These are phyloP conservation scores for Salvia miltiorrhiza DNA, from an alignment of 257 asterid species.

Conservation along the genomic window DNA sequence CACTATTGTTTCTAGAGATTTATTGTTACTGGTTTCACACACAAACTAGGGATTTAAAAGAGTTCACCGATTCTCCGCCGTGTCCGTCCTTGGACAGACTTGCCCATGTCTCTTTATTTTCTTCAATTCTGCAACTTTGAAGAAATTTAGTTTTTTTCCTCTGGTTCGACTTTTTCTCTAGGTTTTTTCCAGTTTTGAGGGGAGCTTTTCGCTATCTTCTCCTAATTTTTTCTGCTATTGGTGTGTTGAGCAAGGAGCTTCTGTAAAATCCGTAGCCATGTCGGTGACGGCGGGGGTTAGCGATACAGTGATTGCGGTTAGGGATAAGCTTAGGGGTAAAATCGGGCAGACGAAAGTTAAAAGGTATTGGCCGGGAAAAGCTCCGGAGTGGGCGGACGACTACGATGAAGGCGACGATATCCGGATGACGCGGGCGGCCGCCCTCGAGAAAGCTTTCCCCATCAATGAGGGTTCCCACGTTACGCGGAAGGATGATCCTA, in stretches of 20 bases:
- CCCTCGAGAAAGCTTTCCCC: conserved; percentile 67
- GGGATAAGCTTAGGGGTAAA: conserved; percentile 95
- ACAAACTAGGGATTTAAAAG: conserved; percentile 17
- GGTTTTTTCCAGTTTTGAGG: not conserved
- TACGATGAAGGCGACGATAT: conserved; percentile 73
- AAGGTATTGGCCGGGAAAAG: conserved; percentile 96
- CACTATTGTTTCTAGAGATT: too few species aligned
- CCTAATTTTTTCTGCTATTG: not conserved
- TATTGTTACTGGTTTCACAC: too few species aligned
- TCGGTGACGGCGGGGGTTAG: conserved; percentile 97
- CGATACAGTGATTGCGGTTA: conserved; percentile 67
- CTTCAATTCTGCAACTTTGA: not conserved
- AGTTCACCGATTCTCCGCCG: not conserved
- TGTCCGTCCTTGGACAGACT: not conserved
- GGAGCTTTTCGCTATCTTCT: not conserved
- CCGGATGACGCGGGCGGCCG: conserved; percentile 47
- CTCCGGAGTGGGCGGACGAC: conserved; percentile 96
- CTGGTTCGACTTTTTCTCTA: not conserved
- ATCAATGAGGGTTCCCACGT: conserved; percentile 38
- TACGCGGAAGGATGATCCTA: conserved; percentile 65
- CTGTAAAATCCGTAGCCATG: conserved; percentile 44
- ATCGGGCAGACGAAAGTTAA: conserved; percentile 94
- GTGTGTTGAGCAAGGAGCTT: conserved; percentile 9
- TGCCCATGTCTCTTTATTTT: not conserved
- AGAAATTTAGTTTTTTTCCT: not conserved